Base-by-base conservation (phyloP, 2,329 filamentous ascomycete species). In the Pseudogymnoascus sp. region DNA sequence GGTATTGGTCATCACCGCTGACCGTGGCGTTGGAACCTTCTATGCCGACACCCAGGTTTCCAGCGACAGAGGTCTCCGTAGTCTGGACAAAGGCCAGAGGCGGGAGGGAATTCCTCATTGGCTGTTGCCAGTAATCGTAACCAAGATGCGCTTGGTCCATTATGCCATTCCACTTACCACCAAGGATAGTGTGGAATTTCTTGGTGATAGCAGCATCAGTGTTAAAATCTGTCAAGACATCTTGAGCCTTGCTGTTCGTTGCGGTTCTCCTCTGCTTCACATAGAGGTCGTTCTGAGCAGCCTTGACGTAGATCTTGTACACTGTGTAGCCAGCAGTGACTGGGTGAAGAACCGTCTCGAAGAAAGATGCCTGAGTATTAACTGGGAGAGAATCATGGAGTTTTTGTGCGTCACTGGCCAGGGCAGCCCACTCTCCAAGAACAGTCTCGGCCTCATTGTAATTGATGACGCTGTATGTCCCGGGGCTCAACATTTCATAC, bases 51-150 rank as follows among this genome's bases (percentile, higher is more conserved):
- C 86, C 85, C 62, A 90, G 77, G 62, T 86, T 79, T 6, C 88
- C 88, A 0, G 83, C 81, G 5, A 89, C 76, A 4, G 82, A 81
- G 11, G 79, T 79, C 61, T 87, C 83, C 1, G 78, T 74, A 2
- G 78, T 78, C 70, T 87, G 84, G 1, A 87, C 83, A 66, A 83
- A 87, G 4, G 80, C 75, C 66, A 89, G 78, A 6, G 83, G 80
- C 0, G 87, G 86, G 1, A 88, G 79, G 0, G 82, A 81, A 70
- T 90, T 88, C 35, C 86, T 79, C 87, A 89, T 89, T 1, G 88
- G 86, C 71, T 90, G 87, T 73, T 90, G 88, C 87, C 87, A 84
- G 72, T 80, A 79, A 63, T 82, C 76, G 56, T 81, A 84, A 19
- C 81, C 81, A 7, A 84, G 73, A 67, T 84, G 82, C 0, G 81